A percentile compares a stretch with the other conserved stretches of the same genome.
Conservation (phyloP, 2,329 filamentous ascomycete species). For the Penicillium olsonii region DNA sequence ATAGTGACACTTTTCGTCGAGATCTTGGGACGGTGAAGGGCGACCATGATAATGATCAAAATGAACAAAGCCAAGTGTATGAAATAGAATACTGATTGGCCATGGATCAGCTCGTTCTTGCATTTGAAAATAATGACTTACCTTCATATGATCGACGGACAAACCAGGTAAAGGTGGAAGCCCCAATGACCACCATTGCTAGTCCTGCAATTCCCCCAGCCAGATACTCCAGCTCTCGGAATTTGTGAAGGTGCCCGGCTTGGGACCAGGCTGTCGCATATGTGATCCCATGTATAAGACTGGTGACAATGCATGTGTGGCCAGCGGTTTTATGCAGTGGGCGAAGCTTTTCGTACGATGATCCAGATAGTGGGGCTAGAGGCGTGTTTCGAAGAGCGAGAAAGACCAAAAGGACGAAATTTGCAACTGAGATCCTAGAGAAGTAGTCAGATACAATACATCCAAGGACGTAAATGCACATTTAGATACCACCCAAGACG, state of each 20-base stretch:
- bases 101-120: not conserved
- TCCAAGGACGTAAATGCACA: not conserved
- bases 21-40: constrained; percentile 52
- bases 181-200: constrained; percentile 49
- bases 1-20: constrained; percentile 45
- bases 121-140: not conserved
- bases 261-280: constrained; percentile 40
- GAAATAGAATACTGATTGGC: constrained; percentile 11
- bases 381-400: constrained; percentile 62
- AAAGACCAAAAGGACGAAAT: constrained; percentile 56
- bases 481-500: constrained; percentile 14
- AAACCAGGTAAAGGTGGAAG: constrained; percentile 14
- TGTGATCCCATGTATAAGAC: constrained; percentile 46
- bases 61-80: constrained; percentile 14
- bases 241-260: constrained; percentile 41
- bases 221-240: constrained; percentile 39
- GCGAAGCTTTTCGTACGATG: constrained; percentile 62
- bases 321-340: constrained; percentile 58
- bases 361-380: constrained; percentile 54
- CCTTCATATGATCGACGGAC: constrained; percentile 29
- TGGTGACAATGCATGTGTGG: constrained; percentile 49
- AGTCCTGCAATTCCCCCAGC: constrained; percentile 55
- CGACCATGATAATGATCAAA: constrained; percentile 11
- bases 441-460: not conserved
- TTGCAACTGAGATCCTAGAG: constrained; percentile 50